A percentile compares a stretch with the other conserved stretches of the same genome.
Evolutionary conservation across 164 flowering plant species (phyloP).

Genomic region (Aristolochia fimbriata): DNA sequence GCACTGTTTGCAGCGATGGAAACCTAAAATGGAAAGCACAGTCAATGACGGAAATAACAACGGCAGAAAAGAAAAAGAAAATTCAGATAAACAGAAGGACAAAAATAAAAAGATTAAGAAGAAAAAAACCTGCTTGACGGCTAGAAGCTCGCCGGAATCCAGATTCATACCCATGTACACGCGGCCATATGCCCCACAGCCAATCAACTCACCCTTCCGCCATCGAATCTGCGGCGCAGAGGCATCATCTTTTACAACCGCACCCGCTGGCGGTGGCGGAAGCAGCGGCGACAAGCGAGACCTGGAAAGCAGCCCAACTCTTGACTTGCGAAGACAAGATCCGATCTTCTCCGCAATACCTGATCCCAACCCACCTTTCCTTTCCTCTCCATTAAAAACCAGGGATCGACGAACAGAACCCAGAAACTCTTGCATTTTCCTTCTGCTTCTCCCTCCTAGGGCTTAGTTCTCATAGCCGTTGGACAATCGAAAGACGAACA

Average conservation of each 20-base stretch:
- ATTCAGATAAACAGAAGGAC: not conserved
- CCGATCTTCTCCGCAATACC: slow-evolving; percentile 63
- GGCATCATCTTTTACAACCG: slow-evolving; percentile 6
- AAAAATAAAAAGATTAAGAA: not conserved
- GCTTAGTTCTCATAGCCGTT: not conserved
- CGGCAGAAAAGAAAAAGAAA: not conserved
- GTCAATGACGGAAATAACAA: slow-evolving; percentile 1
- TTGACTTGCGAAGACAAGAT: slow-evolving; percentile 61
- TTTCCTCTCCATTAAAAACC: slow-evolving; percentile 36
- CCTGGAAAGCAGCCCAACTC: slow-evolving; percentile 58
- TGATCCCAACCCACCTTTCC: slow-evolving; percentile 18
- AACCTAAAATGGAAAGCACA: slow-evolving; percentile 27
- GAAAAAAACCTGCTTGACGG: slow-evolving; percentile 68
- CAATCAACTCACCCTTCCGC: slow-evolving; percentile 90
- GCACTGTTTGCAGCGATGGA: slow-evolving; percentile 40
- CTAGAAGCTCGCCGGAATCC: slow-evolving; percentile 95
- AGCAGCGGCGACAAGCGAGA: slow-evolving; percentile 27
- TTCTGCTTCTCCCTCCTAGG: not conserved
- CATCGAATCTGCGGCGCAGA: slow-evolving; percentile 55
- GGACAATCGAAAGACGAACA: not conserved
- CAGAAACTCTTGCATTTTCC: slow-evolving; percentile 55
- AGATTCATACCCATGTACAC: slow-evolving; percentile 98
- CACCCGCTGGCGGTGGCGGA: slow-evolving; percentile 9
- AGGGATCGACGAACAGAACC: slow-evolving; percentile 84
- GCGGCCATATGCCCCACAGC: slow-evolving; percentile 92